Conservation (phyloP, 371 early-diverging fungal species). For the Mortierella sp. region DNA sequence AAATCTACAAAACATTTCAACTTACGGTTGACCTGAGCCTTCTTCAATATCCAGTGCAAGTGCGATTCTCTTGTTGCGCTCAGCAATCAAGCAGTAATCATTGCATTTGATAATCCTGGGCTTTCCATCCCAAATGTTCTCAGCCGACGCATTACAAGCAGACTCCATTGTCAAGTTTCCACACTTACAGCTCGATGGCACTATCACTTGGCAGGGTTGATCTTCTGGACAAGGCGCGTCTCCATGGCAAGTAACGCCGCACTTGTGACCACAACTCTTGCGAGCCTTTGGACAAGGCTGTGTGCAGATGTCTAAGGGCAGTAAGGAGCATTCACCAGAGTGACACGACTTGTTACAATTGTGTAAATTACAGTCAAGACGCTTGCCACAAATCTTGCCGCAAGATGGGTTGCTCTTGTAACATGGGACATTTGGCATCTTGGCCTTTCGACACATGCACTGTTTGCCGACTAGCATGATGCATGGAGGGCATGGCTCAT, state of each 20-base stretch:
- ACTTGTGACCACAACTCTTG: slow-evolving; percentile 78
- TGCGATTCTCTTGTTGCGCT: slow-evolving; percentile 81
- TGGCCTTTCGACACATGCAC: slow-evolving; percentile 81
- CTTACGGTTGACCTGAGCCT: slow-evolving; percentile 28
- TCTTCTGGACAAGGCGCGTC: slow-evolving; percentile 73
- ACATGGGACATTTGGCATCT: slow-evolving; percentile 80
- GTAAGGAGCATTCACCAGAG: slow-evolving; percentile 68
- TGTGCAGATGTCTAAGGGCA: slow-evolving; percentile 62
- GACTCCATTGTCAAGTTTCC: slow-evolving; percentile 70
- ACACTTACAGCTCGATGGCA: slow-evolving; percentile 76
- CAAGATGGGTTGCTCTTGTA: slow-evolving; percentile 74
- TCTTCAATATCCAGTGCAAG: slow-evolving; percentile 78
- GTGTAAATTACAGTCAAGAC: slow-evolving; percentile 74
- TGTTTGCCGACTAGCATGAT: slow-evolving; percentile 70
- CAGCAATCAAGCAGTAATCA: slow-evolving; percentile 78
- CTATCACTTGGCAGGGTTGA: slow-evolving; percentile 65
- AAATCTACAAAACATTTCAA: not conserved
- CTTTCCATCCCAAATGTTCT: slow-evolving; percentile 59
- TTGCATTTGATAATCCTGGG: slow-evolving; percentile 70
- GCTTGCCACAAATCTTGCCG: slow-evolving; percentile 75
- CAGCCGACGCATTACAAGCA: slow-evolving; percentile 71
- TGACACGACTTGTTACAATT: slow-evolving; percentile 80
- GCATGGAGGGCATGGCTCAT: slow-evolving; percentile 83
- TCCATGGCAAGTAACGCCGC: slow-evolving; percentile 74
- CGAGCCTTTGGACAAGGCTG: slow-evolving; percentile 75